These are phyloP conservation scores for Fistulifera pelliculosa DNA, from an alignment of 108 stramenopile species.

Conservation along the genomic window DNA sequence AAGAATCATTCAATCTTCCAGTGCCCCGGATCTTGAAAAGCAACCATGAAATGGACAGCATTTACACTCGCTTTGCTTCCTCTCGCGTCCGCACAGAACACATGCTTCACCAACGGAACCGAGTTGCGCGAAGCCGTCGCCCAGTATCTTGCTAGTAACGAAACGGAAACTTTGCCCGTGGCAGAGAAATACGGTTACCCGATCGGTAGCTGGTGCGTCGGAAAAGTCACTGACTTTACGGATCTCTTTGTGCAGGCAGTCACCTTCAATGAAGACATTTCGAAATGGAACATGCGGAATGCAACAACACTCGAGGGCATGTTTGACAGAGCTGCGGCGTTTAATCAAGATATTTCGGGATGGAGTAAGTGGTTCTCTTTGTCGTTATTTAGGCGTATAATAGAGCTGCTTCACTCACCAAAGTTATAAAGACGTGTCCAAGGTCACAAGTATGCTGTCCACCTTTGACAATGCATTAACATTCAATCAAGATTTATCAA, in stretches of 20 bases:
- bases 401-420: too few relatives aligned
- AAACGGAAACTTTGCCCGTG: not conserved
- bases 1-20: too few relatives aligned
- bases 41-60: too few relatives aligned
- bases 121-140: slow-evolving; percentile 6
- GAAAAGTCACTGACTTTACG: slow-evolving; percentile 11
- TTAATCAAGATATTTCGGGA: slow-evolving; percentile 6
- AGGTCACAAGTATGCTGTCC: not conserved
- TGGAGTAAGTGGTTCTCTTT: slow-evolving; percentile 4
- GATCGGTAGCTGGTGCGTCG: slow-evolving; percentile 17
- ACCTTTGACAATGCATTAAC: not conserved
- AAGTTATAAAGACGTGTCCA: not conserved
- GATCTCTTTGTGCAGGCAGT: slow-evolving; percentile 3
- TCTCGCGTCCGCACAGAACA: not conserved
- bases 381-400: too few relatives aligned
- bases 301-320: slow-evolving; percentile 5
- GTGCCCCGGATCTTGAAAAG: too few relatives aligned
- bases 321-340: slow-evolving; percentile 8
- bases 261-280: slow-evolving; percentile 1
- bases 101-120: slow-evolving; percentile 6
- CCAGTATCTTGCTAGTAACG: not conserved
- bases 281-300: slow-evolving; percentile 9
- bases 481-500: slow-evolving; percentile 23
- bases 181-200: slow-evolving; percentile 11
- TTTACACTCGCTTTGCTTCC: too few relatives aligned